Percentiles rank a stretch among this genome's conserved stretches.
phyloP scores from a whole-genome alignment of 2,329 filamentous ascomycete species.

The Chalaropsis thielavioides region DNA sequence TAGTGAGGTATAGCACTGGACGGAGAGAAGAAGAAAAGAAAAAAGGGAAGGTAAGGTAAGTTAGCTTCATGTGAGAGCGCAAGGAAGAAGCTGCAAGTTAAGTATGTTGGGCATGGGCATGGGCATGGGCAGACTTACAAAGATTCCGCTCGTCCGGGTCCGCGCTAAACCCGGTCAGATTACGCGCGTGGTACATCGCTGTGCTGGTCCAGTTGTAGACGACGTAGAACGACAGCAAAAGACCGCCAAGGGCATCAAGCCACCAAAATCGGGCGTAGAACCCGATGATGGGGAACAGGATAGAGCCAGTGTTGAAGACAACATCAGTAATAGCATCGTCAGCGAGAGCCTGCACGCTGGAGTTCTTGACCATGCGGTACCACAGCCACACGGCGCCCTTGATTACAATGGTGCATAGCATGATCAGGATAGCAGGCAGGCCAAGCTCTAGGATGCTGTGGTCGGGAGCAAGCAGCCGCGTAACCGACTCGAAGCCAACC shows the following conservation, averaged over 20 bases:
- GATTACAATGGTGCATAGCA: slow-evolving; percentile 67
- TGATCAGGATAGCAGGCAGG: slow-evolving; percentile 59
- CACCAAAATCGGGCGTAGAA: slow-evolving; percentile 69
- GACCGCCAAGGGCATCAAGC: slow-evolving; percentile 65
- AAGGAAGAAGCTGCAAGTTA: background rate
- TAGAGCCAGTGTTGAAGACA: slow-evolving; percentile 80
- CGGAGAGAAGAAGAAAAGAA: no score
- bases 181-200: slow-evolving; percentile 61
- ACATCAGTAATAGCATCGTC: slow-evolving; percentile 54
- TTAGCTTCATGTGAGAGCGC: background rate
- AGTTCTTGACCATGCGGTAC: slow-evolving; percentile 76
- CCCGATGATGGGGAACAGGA: slow-evolving; percentile 69
- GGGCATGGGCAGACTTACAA: slow-evolving; percentile 23
- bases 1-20: slow-evolving; percentile 66
- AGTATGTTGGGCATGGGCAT: no score
- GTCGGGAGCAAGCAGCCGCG: slow-evolving; percentile 45
- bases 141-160: slow-evolving; percentile 72
- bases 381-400: slow-evolving; percentile 75
- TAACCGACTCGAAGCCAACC: slow-evolving; percentile 55
- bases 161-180: slow-evolving; percentile 64
- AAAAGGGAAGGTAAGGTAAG: background rate
- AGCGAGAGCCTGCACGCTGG: slow-evolving; percentile 64
- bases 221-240: slow-evolving; percentile 63
- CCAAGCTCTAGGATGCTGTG: slow-evolving; percentile 60
- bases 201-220: slow-evolving; percentile 67